Conservation (phyloP, 371 early-diverging fungal species). For the Smittium culicis region DNA sequence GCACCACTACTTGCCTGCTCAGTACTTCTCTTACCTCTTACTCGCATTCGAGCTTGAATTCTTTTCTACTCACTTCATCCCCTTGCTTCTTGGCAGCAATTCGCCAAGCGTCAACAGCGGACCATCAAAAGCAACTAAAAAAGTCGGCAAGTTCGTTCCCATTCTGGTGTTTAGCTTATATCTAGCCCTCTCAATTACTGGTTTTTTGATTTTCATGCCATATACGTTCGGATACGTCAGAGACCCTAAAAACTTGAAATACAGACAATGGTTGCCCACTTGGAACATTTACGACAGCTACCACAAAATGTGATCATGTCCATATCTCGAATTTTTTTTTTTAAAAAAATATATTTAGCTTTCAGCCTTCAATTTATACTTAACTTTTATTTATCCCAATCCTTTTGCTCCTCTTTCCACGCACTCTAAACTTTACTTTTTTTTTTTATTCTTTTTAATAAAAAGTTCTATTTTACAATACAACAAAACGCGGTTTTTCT, state of each 20-base stretch:
- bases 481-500: too few species aligned
- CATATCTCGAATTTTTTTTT: too few species aligned
- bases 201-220: constrained; percentile 64
- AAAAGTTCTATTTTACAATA: too few species aligned
- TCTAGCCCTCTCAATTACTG: constrained; percentile 31
- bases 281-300: constrained; percentile 42
- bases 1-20: constrained; percentile 97
- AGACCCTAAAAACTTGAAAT: constrained; percentile 41
- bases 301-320: constrained; percentile 18
- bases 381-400: not conserved
- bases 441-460: too few species aligned
- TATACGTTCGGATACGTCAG: constrained; percentile 68
- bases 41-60: constrained; percentile 66
- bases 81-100: too few species aligned
- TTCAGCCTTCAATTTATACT: too few species aligned
- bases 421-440: too few species aligned
- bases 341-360: too few species aligned
- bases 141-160: not conserved
- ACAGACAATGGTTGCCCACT: constrained; percentile 39
- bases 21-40: constrained; percentile 84
- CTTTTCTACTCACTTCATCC: constrained; percentile 30
- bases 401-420: not conserved
- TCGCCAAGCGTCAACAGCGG: not conserved
- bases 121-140: constrained; percentile 1
- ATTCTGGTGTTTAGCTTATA: constrained; percentile 18